Base-by-base conservation (phyloP, 805 yeast species). In the Torulaspora maleeae region DNA sequence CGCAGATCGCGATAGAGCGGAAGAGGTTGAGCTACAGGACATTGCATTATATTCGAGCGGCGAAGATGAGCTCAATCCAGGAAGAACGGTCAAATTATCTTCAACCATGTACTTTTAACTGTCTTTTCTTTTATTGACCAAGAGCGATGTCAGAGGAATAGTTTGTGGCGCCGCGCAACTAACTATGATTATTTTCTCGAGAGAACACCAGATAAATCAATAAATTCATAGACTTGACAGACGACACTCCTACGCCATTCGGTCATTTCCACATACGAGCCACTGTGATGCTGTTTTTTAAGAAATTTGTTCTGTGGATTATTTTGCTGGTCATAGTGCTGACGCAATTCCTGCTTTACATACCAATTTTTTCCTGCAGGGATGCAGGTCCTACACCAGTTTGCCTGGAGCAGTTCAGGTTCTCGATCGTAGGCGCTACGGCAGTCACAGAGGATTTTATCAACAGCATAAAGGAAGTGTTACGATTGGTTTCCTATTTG, bases 341-440 rank as follows among this genome's bases (percentile, higher is more conserved):
- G 8, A 35, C 50, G 15, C 64, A 59, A 22, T 43, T 58, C 22
- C 29, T 55, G 5, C 45, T 59, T 1, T 58, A 59, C 38, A 32
- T 63, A 15, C 61, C 65, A 8, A 54, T 47, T 27, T 52, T 58
- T 16, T 49, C 63, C 10, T 63, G 67, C 37, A 48, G 55, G 1
- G 39, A 50, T 2, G 24, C 52, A 9, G 39, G 49, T 1, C 46
- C 38, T 5, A 43, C 50, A 20, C 53, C 58, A 7, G 19, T 59
- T 10, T 61, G 66, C 44, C 41, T 55, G 7, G 63, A 66, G n/a
- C 64, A 61, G 37, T 63, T 59, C 38, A 50, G 47, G 3, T 48
- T 60, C 30, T 39, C 55, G 1, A 44, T 63, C 19, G 43, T 53
- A 16, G 61, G 55, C 1, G 49, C 51, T 25, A 57, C 65, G 3